Percentiles rank a stretch among this genome's conserved stretches.
Evolutionary conservation across 148 eudicot species (phyloP).

Genomic region (Rhododendron ferrugineum): DNA sequence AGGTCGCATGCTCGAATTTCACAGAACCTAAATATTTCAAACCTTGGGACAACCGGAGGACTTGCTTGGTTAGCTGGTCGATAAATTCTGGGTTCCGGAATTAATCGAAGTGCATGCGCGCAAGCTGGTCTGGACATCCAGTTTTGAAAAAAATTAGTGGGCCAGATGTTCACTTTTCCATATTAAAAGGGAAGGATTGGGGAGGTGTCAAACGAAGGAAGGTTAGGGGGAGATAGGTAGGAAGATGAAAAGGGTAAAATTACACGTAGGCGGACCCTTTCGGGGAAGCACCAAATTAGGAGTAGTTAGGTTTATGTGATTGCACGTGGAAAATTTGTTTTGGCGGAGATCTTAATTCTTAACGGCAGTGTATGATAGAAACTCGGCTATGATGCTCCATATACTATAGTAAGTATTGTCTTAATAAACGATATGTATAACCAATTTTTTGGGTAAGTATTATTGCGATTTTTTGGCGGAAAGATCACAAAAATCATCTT

Average conservation of each 20-base stretch:
- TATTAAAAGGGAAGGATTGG: not conserved
- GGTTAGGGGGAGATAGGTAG: constrained; percentile 35
- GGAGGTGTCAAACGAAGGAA: not conserved
- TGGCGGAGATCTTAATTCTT: not conserved
- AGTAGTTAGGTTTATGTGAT: not conserved
- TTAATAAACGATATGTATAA: too few species aligned
- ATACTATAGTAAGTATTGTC: too few species aligned
- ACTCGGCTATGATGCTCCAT: too few species aligned
- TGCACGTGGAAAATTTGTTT: constrained; percentile 3
- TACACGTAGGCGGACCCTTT: constrained; percentile 39
- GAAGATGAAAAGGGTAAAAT: constrained; percentile 29
- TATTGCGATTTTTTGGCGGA: too few species aligned
- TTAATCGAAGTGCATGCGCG: not conserved
- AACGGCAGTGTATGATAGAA: not conserved
- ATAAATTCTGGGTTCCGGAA: rapidly evolving
- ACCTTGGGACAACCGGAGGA: not conserved
- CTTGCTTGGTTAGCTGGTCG: not conserved
- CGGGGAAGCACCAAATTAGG: constrained; percentile 46
- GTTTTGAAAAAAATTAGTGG: not conserved
- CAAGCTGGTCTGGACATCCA: not conserved
- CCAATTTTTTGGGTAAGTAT: too few species aligned
- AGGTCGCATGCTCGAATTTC: not conserved
- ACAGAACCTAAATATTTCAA: not conserved
- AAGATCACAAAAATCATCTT: too few species aligned
- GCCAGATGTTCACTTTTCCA: not conserved